A percentile compares a stretch with the other conserved stretches of the same genome.
Evolutionary conservation across 2,329 filamentous ascomycete species (phyloP).

Genomic region (Trichophyton mentagrophytes): DNA sequence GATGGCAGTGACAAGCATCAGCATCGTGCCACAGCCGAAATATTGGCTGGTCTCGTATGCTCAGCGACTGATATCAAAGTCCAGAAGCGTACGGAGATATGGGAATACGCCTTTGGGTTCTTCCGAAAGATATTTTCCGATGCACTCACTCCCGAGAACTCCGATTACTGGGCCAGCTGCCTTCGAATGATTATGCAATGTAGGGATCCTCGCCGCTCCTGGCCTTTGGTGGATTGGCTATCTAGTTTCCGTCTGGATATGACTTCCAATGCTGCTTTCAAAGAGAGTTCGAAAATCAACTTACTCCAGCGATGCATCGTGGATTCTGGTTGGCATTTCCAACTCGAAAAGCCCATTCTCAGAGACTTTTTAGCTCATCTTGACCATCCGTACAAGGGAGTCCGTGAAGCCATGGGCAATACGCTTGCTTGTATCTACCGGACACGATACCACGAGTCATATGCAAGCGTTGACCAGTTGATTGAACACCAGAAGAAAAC

Average conservation of each 20-base stretch:
- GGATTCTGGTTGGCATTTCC: slow-evolving; percentile 93
- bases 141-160: slow-evolving; percentile 84
- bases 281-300: slow-evolving; percentile 93
- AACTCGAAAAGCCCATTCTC: slow-evolving; percentile 72
- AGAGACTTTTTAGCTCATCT: slow-evolving; percentile 82
- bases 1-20: slow-evolving; percentile 97
- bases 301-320: slow-evolving; percentile 77
- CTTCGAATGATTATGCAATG: slow-evolving; percentile 77
- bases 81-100: slow-evolving; percentile 61
- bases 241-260: slow-evolving; percentile 83
- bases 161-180: slow-evolving; percentile 88
- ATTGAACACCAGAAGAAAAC: slow-evolving; percentile 64
- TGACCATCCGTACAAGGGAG: slow-evolving; percentile 95
- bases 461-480: slow-evolving; percentile 62
- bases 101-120: slow-evolving; percentile 83
- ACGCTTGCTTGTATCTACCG: slow-evolving; percentile 81
- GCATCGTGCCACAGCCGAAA: slow-evolving; percentile 88
- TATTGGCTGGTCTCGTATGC: slow-evolving; percentile 70
- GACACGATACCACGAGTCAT: slow-evolving; percentile 88
- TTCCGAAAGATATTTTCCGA: slow-evolving; percentile 79
- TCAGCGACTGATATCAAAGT: slow-evolving; percentile 67
- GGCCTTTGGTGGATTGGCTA: slow-evolving; percentile 73
- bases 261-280: slow-evolving; percentile 92
- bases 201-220: slow-evolving; percentile 76
- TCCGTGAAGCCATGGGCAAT: slow-evolving; percentile 85